A percentile compares a stretch with the other conserved stretches of the same genome.
These are phyloP conservation scores for Suillus weaverae DNA, from an alignment of 768 basidiomycete genomes.

Conservation along the genomic window DNA sequence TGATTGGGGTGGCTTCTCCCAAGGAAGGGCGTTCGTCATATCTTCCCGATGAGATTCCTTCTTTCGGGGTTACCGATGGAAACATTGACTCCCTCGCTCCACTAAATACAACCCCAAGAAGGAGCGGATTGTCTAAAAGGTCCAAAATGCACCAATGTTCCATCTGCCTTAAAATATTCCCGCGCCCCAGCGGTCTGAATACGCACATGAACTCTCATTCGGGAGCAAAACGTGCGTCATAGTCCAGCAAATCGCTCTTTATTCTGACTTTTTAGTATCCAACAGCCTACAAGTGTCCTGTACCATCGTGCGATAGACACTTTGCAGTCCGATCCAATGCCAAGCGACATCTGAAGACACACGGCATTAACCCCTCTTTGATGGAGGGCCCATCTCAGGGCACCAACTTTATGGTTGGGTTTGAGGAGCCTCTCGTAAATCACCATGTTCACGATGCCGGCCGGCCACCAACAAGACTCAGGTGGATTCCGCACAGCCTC, in stretches of 20 bases:
- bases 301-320: slow-evolving; percentile 59
- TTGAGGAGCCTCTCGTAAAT: slow-evolving; percentile 46
- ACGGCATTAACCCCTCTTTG: slow-evolving; percentile 47
- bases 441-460: slow-evolving; percentile 40
- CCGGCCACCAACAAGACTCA: slow-evolving; percentile 34
- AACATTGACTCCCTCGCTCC: not conserved
- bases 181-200: slow-evolving; percentile 49
- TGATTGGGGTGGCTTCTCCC: not conserved
- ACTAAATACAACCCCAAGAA: not conserved
- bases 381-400: slow-evolving; percentile 18
- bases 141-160: slow-evolving; percentile 52
- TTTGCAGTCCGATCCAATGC: slow-evolving; percentile 84
- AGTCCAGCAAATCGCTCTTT: not conserved
- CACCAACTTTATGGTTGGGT: slow-evolving; percentile 40
- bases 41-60: slow-evolving; percentile 9
- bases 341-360: slow-evolving; percentile 75
- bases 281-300: slow-evolving; percentile 45
- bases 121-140: slow-evolving; percentile 30
- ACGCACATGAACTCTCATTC: slow-evolving; percentile 57
- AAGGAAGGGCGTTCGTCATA: not conserved
- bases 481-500: slow-evolving; percentile 44
- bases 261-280: slow-evolving; percentile 8
- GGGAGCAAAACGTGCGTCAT: slow-evolving; percentile 47
- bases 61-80: slow-evolving; percentile 9
- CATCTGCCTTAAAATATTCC: slow-evolving; percentile 46